phyloP scores from a whole-genome alignment of 305 asterid genomes.

The Lippia alba region DNA sequence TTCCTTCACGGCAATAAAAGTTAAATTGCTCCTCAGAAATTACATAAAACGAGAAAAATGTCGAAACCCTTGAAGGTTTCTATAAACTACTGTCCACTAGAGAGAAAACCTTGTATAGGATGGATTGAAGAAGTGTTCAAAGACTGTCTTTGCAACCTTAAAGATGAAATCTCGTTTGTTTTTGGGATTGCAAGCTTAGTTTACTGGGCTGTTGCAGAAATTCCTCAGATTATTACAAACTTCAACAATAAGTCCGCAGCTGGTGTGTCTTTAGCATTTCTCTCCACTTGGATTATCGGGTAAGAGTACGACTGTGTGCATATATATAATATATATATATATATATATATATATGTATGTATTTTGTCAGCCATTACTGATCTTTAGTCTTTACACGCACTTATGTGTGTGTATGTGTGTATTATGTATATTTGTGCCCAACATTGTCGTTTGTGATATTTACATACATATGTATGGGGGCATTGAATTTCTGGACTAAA shows the following conservation, averaged over 20 bases:
- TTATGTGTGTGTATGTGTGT: no score
- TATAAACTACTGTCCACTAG: conserved; percentile 26
- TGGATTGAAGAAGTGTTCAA: conserved; percentile 46
- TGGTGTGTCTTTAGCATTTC: conserved; percentile 59
- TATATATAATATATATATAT: no score
- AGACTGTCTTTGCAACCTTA: conserved; percentile 53
- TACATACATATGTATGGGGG: no score
- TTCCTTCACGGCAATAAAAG: no score
- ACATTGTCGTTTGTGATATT: no score
- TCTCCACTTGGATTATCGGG: conserved; percentile 66
- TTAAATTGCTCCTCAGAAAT: no score
- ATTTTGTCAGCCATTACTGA: no score
- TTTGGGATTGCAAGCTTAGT: conserved; percentile 52
- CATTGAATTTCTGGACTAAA: no score
- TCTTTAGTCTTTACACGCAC: no score
- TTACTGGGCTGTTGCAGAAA: conserved; percentile 62
- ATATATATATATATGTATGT: no score
- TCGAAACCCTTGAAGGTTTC: conserved; percentile 29
- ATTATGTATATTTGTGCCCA: no score
- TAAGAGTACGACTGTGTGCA: background rate
- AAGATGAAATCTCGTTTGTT: conserved; percentile 54
- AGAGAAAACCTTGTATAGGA: conserved; percentile 38
- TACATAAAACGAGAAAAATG: background rate
- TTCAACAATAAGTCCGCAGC: conserved; percentile 50
- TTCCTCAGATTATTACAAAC: conserved; percentile 66